Evolutionary conservation across 495 filamentous ascomycete species (phyloP).

Genomic region (Rhizodiscina lignyota): DNA sequence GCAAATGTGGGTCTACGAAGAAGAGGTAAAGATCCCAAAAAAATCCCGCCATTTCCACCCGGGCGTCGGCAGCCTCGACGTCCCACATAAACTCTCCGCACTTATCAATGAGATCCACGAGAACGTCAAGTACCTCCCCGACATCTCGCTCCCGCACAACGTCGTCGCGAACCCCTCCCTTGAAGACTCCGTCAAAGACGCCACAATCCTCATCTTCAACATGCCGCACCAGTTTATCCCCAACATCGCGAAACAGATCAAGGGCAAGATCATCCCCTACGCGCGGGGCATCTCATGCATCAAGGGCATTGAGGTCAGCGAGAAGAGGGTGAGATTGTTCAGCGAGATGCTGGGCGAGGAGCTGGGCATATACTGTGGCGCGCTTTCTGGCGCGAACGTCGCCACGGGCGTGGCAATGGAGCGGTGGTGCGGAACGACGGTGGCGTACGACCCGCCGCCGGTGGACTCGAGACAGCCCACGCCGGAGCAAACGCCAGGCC

Average conservation of each 20-base stretch:
- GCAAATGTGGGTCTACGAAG: slow-evolving; percentile 96
- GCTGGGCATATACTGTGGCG: slow-evolving; percentile 92
- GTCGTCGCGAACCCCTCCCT: slow-evolving; percentile 81
- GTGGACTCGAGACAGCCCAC: slow-evolving; percentile 59
- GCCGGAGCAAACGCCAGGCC: slow-evolving; percentile 27
- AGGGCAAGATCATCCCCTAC: slow-evolving; percentile 78
- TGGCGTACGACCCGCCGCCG: slow-evolving; percentile 89
- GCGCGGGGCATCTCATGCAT: slow-evolving; percentile 94
- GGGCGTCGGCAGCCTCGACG: slow-evolving; percentile 33
- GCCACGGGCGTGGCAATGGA: slow-evolving; percentile 87
- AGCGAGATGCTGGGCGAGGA: slow-evolving; percentile 84
- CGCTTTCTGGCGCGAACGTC: slow-evolving; percentile 92
- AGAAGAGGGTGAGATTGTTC: slow-evolving; percentile 69
- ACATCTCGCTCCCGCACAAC: slow-evolving; percentile 68
- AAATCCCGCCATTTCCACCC: slow-evolving; percentile 28
- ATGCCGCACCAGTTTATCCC: slow-evolving; percentile 95
- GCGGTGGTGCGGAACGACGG: slow-evolving; percentile 91
- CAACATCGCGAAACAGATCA: slow-evolving; percentile 67
- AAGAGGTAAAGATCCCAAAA: slow-evolving; percentile 59
- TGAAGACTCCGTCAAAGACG: slow-evolving; percentile 60
- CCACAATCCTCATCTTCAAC: slow-evolving; percentile 88
- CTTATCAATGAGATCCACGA: slow-evolving; percentile 89
- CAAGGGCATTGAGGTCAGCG: slow-evolving; percentile 86
- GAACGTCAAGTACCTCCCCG: slow-evolving; percentile 93
- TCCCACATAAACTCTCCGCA: slow-evolving; percentile 68